phyloP scores from a whole-genome alignment of 2,329 filamentous ascomycete species.

The Cladosporium sp. region DNA sequence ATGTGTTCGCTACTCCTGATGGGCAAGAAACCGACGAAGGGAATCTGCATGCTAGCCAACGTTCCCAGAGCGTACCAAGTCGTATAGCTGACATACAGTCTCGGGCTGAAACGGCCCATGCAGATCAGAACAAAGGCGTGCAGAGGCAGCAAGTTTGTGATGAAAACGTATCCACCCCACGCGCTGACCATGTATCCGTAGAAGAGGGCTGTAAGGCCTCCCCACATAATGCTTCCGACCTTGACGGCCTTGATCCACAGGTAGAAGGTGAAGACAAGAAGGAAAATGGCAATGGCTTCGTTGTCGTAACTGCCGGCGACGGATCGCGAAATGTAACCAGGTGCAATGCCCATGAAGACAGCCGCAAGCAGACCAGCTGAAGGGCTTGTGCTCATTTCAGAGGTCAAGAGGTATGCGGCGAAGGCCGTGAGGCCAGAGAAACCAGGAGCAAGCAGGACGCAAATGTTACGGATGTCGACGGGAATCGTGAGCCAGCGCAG shows the following conservation, averaged over 20 bases:
- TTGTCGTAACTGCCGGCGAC: slow-evolving; percentile 99
- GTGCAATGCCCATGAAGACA: slow-evolving; percentile 93
- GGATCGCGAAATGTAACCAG: slow-evolving; percentile 95
- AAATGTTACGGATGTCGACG: slow-evolving; percentile 98
- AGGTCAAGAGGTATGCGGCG: slow-evolving; percentile 90
- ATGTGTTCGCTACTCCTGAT: slow-evolving; percentile 98
- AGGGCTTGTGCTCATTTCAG: slow-evolving; percentile 93
- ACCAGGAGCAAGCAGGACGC: slow-evolving; percentile 87
- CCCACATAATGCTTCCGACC: slow-evolving; percentile 94
- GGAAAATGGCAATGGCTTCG: slow-evolving; percentile 98
- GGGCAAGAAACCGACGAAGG: slow-evolving; percentile 94
- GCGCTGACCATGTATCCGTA: slow-evolving; percentile 99
- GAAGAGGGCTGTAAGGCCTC: slow-evolving; percentile 86
- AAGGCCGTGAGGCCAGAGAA: slow-evolving; percentile 93
- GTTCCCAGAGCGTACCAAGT: slow-evolving; percentile 98
- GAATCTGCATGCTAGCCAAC: slow-evolving; percentile 97
- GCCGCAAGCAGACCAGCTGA: slow-evolving; percentile 94
- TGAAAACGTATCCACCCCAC: slow-evolving; percentile 99
- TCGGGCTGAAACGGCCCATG: slow-evolving; percentile 94
- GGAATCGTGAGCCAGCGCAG: slow-evolving; percentile 85
- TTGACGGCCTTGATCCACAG: slow-evolving; percentile 99
- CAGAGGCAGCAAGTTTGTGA: slow-evolving; percentile 91
- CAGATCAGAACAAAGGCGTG: slow-evolving; percentile 90
- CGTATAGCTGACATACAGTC: slow-evolving; percentile 93
- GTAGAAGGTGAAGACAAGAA: slow-evolving; percentile 97